Percentiles rank a stretch among this genome's conserved stretches.
Conservation (phyloP, 371 early-diverging fungal genomes). For the Mortierella sp. region DNA sequence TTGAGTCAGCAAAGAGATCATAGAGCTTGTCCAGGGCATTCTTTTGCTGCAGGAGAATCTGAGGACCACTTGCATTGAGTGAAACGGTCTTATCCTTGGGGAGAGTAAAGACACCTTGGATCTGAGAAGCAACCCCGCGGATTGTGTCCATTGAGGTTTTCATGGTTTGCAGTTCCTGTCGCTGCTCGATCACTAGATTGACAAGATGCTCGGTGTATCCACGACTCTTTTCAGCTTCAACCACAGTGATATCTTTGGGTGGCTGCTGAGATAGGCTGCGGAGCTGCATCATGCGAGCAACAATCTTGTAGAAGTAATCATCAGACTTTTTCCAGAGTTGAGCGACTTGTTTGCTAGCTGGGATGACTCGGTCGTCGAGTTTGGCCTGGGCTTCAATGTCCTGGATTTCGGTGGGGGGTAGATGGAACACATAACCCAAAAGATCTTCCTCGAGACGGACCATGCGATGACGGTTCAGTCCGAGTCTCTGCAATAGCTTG, state of each 20-base stretch:
- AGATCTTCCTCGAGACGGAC: constrained; percentile 58
- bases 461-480: constrained; percentile 73
- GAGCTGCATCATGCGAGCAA: constrained; percentile 77
- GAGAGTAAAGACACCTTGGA: constrained; percentile 40
- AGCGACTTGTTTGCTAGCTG: constrained; percentile 53
- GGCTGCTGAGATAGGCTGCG: constrained; percentile 71
- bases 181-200: constrained; percentile 71
- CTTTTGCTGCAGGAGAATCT: constrained; percentile 62
- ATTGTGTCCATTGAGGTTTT: constrained; percentile 50
- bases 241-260: constrained; percentile 77
- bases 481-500: constrained; percentile 83
- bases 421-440: constrained; percentile 59
- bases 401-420: constrained; percentile 54
- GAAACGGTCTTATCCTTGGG: constrained; percentile 38
- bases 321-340: constrained; percentile 76
- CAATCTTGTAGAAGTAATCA: constrained; percentile 77
- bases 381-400: constrained; percentile 56
- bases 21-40: constrained; percentile 62
- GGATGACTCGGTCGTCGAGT: constrained; percentile 38
- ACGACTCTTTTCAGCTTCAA: constrained; percentile 78
- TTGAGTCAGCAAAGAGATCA: constrained; percentile 55
- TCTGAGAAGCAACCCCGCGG: constrained; percentile 51
- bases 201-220: constrained; percentile 83
- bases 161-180: constrained; percentile 60
- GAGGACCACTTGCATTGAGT: constrained; percentile 33